Base-by-base conservation (phyloP, 108 stramenopile species). In the Chaetoceros muelleri region DNA sequence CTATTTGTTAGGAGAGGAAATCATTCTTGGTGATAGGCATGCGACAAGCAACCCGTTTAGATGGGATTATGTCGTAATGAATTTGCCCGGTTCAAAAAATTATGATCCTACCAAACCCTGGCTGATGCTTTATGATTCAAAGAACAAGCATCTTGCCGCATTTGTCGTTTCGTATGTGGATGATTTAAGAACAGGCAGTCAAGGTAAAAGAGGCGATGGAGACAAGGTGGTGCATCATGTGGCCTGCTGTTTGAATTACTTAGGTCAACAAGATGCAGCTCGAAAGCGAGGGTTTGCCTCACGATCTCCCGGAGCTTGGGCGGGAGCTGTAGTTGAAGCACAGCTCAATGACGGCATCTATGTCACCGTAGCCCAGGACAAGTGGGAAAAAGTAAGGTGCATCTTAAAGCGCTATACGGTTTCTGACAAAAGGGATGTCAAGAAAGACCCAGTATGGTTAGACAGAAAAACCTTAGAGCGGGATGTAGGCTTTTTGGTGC, bases 401-500 rank as follows among this genome's bases (percentile, higher is more conserved):
- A 16, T 18, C 49, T 8, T 51, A 10, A 10, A 10, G n/a, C 17
- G 8, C 17, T 51, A n/a, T n/a, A n/a, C 21, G 49, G n/a, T n/a
- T n/a, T n/a, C n/a, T n/a, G n/a, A n/a, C n/a, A 10, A 22, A 8
- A n/a, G 21, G 49, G 10, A 18, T 16, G 10, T 64, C 24, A n/a
- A n/a, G n/a, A 28, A 46, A 1, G 58, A 40, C 2, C 55, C 48
- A 0, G 29, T 25, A 2, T 19, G 29, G 27, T 29, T 72, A 18
- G 40, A 51, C 44, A 53, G 57, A 48, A 66, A 72, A 22, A 56
- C 66, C 16, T 26, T 72, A 0, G 7, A 45, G 0, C 55, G 58
- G 0, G 57, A 51, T 34, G 0, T 66, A 13, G 77, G 77, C 0
- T 79, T 79, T 40, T 3, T 79, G 31, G 65, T 71, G 1, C 67